Evolutionary conservation across 2,329 filamentous ascomycete genomes (phyloP), one percentile per base, ranked within the genome.

Genomic region (Fusarium liriodendri): DNA sequence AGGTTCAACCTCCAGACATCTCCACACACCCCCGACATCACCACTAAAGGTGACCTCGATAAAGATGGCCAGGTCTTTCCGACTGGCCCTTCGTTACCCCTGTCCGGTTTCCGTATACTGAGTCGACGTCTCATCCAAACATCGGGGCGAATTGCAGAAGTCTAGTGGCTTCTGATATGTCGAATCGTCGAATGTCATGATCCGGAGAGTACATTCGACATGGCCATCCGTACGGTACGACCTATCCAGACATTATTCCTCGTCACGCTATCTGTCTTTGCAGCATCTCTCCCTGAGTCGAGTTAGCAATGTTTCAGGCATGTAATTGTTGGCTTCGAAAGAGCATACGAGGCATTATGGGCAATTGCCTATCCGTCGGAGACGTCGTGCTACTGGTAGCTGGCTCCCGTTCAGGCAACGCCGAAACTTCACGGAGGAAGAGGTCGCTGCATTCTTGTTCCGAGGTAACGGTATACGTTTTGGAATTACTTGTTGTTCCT

Each of bases 201-300:
- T 10, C 68, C 65, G 6, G 74, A 73, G 4, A 77, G 27, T 1
- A 78, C 74, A 6, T 74, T 72, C 11, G 74, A 69, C 75, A 82
- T 80, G 33, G 80, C 80, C 6, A 77, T 62, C 6, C 78, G 78
- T 32, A 82, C 78, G 10, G 81, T 82, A 42, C 73, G 78, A 37
- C 78, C 77, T 62, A 83, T 80, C 74, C 78, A 76, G 14, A 79
- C 76, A 62, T 82, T 82, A 6, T 77, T 81, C 18, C 42, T 64
- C 4, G 74, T 69, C 3, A 73, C 70, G 3, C 70, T 71, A 14
- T 72, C 69, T 0, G 29, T 22, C 4, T 57, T 50, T 2, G 69
- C 58, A 6, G 60, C 50, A 6, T 67, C 25, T 16, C n/a, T 61
- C 4, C 45, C 70, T 73, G 6, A 0, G 2, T 5, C 0, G 6